Evolutionary conservation across 2,329 filamentous ascomycete genomes (phyloP).

Genomic region (Diaporthe amygdali): DNA sequence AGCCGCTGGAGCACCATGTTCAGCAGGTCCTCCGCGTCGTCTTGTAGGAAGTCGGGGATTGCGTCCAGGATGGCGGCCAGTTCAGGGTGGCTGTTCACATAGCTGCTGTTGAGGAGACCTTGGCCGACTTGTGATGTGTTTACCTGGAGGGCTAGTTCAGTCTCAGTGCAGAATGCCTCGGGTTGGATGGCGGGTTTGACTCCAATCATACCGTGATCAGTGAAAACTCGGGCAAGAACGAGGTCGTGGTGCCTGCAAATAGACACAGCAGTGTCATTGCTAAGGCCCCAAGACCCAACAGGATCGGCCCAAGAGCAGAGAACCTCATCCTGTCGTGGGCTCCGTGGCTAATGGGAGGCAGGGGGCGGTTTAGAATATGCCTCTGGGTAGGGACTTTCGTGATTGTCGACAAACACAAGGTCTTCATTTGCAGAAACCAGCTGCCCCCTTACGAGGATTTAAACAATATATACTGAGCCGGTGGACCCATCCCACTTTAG

Average conservation of each 20-base stretch:
- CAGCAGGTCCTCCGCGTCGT: conserved; percentile 4
- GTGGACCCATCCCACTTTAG: neutral
- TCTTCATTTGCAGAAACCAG: neutral
- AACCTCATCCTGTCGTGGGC: conserved; percentile 13
- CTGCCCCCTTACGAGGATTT: neutral
- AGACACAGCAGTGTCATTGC: conserved; percentile 9
- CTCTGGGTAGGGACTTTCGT: neutral
- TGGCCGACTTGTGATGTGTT: conserved; percentile 15
- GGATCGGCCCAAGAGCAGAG: conserved; percentile 5
- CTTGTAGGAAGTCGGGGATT: neutral
- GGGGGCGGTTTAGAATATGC: neutral
- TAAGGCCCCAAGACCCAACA: conserved; percentile 2
- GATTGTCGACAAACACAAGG: neutral
- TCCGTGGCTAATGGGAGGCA: neutral
- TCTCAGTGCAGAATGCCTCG: neutral
- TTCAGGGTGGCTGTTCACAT: conserved; percentile 2
- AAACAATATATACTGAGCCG: neutral
- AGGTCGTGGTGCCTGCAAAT: conserved; percentile 8
- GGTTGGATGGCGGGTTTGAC: neutral
- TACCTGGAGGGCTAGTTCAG: neutral
- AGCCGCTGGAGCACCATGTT: neutral
- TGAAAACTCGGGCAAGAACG: conserved; percentile 7
- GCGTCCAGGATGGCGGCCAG: neutral
- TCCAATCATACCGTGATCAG: conserved; percentile 8
- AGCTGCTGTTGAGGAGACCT: conserved; percentile 13